phyloP scores from a whole-genome alignment of 192 early-diverging fungal genomes.

The Phlyctochytrium arcticum region DNA sequence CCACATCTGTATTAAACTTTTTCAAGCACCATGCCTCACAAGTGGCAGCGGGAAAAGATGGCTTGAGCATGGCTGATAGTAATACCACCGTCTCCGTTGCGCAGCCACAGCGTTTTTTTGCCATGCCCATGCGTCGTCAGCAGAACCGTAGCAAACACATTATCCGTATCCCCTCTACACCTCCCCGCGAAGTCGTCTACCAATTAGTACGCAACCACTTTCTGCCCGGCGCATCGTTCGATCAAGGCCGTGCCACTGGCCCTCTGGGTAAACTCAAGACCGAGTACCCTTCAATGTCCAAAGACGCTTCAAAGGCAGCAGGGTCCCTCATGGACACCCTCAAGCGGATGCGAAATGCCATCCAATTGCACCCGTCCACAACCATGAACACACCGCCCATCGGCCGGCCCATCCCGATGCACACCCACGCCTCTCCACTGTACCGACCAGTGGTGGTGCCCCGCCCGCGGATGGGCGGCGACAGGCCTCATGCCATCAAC shows the following conservation, averaged over 20 bases:
- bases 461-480: not conserved
- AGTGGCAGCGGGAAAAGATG: no score
- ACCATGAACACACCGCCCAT: not conserved
- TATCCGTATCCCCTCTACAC: not conserved
- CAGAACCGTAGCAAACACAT: no score
- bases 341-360: not conserved
- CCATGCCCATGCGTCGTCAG: not conserved
- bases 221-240: not conserved
- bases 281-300: not conserved
- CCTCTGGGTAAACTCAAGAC: not conserved
- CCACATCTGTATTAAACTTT: not conserved
- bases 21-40: no score
- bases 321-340: not conserved
- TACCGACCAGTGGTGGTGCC: not conserved
- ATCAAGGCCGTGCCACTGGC: not conserved
- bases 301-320: not conserved
- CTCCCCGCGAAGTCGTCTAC: not conserved
- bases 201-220: not conserved
- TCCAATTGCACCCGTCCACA: not conserved
- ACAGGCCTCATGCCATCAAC: not conserved
- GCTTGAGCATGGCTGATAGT: not conserved
- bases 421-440: not conserved
- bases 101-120: not conserved
- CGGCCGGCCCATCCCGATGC: not conserved
- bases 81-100: not conserved